Conservation (phyloP, 257 asterid genomes). For the Linderniella brevidens region DNA sequence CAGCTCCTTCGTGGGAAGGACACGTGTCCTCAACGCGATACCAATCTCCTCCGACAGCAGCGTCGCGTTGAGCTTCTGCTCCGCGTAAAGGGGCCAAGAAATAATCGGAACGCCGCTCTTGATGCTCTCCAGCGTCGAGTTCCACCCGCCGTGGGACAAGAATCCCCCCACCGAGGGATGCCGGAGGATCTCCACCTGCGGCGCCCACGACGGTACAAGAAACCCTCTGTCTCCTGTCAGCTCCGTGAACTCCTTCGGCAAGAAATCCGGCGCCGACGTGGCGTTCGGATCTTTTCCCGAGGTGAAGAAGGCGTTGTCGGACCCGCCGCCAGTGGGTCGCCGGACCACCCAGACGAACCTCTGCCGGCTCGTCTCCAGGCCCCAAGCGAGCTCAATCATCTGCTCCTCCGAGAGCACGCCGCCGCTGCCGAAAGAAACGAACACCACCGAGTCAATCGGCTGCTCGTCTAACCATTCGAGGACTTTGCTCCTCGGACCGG, state of each 20-base stretch:
- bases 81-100: constrained; percentile 62
- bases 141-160: constrained; percentile 63
- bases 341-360: constrained; percentile 62
- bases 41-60: constrained; percentile 34
- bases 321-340: constrained; percentile 18
- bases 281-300: constrained; percentile 8
- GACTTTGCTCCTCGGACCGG: neutral
- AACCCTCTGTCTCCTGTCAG: constrained; percentile 19
- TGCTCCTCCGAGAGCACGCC: constrained; percentile 32
- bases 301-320: constrained; percentile 30
- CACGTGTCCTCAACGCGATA: constrained; percentile 30
- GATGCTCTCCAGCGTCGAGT: constrained; percentile 38
- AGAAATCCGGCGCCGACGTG: constrained; percentile 7
- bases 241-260: constrained; percentile 25
- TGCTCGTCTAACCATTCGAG: constrained; percentile 40
- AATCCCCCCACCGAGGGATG: constrained; percentile 49
- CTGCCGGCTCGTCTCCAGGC: constrained; percentile 40
- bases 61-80: constrained; percentile 47
- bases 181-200: constrained; percentile 25
- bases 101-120: constrained; percentile 35
- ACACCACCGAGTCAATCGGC: constrained; percentile 33
- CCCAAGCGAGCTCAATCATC: constrained; percentile 40
- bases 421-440: constrained; percentile 63
- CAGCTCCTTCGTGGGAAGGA: constrained; percentile 21
- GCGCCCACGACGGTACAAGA: constrained; percentile 27